A percentile compares a stretch with the other conserved stretches of the same genome.
Evolutionary conservation across 305 asterid genomes (phyloP).

Genomic region (Fraxinus sp.): DNA sequence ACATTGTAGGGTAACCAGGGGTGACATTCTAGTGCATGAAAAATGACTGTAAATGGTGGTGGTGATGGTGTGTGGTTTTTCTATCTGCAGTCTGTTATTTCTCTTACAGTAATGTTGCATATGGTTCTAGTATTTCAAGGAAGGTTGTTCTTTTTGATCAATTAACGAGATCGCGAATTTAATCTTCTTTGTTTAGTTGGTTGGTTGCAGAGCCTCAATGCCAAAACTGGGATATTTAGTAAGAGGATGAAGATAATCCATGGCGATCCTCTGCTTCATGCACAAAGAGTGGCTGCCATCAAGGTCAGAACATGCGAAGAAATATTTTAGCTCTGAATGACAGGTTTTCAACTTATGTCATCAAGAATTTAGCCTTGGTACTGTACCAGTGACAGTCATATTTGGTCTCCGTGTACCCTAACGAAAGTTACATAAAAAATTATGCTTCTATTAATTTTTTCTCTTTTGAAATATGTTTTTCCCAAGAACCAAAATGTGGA

Average conservation of each 20-base stretch:
- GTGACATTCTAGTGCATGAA: neutral
- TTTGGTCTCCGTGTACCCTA: neutral
- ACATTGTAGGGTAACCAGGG: no score
- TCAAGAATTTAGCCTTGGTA: neutral
- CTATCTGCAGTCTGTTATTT: neutral
- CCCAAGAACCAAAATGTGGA: neutral
- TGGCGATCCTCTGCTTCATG: slow-evolving; percentile 71
- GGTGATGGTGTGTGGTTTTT: neutral
- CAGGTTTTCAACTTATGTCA: neutral
- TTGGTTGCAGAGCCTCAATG: slow-evolving; percentile 98
- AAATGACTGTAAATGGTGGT: neutral
- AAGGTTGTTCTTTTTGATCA: slow-evolving; percentile 5
- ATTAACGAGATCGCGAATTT: slow-evolving; percentile 38
- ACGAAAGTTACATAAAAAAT: neutral
- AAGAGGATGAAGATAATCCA: slow-evolving; percentile 91
- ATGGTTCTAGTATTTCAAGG: neutral
- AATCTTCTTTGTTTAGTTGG: slow-evolving; percentile 75
- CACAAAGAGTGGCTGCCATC: slow-evolving; percentile 90
- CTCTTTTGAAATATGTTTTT: no score
- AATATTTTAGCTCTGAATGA: neutral
- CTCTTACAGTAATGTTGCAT: neutral
- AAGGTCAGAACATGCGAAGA: slow-evolving; percentile 50
- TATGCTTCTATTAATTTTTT: neutral
- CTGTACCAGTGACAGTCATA: neutral
- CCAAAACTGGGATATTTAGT: slow-evolving; percentile 83